Evolutionary conservation across 768 basidiomycete species (phyloP), one percentile per base, ranked within the genome.

Genomic region (Suillus bovinus): DNA sequence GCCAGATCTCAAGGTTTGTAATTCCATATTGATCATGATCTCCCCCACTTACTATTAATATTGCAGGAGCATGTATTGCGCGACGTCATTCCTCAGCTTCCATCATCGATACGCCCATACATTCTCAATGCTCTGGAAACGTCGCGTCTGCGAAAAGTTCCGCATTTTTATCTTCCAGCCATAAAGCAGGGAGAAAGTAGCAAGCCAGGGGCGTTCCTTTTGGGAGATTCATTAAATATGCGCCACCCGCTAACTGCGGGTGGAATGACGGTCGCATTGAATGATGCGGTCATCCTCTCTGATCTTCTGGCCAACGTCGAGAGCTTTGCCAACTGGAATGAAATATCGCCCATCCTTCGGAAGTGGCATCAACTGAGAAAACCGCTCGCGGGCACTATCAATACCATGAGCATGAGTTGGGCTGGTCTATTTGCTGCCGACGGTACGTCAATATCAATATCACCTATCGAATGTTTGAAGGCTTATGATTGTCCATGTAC

Each of bases 221-320:
- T 95, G 53, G 95, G 95, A 17, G 95, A 96, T 72, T 86, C 94
- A 5, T 94, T 91, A 88, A 97, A 96, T 71, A 96, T 96, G 94
- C 89, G 95, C 3, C 95, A 97, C 73, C 95, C 95, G 0, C 81
- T 97, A 33, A 96, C 94, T 0, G 95, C 94, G 16, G 93, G 93
- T 31, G 95, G 95, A 5, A 97, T 97, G 95, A 95, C 94, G 1
- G 94, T 96, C 49, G 93, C 92, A 1, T 79, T 96, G 61, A 81
- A 85, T 71, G 94, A 97, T 69, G 88, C 88, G 10, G 87, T 92
- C 16, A 68, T 89, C 24, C 81, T 96, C 8, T 74, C 84, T 57
- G 77, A 84, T 9, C 76, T 90, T 55, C 78, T 95, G 1, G 76
- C 74, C 0, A 66, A 77, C n/a, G 73, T 87, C 46, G 63, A 69